Evolutionary conservation across 2,329 filamentous ascomycete genomes (phyloP), one percentile per base, ranked within the genome.

Genomic region (Colletotrichum tabaci): DNA sequence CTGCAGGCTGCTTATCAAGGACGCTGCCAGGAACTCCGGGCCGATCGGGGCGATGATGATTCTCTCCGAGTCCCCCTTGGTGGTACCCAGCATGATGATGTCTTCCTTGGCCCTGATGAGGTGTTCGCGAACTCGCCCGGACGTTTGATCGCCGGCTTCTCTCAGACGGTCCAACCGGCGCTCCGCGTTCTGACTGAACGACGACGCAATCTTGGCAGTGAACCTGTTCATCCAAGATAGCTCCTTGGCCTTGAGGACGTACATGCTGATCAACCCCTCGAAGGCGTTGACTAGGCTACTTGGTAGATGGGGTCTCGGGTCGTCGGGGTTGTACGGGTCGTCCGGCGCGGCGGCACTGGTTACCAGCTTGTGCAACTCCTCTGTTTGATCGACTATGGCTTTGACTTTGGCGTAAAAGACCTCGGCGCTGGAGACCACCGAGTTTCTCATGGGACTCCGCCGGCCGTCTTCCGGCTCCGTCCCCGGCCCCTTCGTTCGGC

Each of bases 261-360:
- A 71, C 23, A 71, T 30, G 55, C 61, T 38, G 15, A 76, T 16
- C 9, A 76, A 49, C 44, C 69, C 52, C 61, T 74, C 68, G 35
- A 75, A 76, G 15, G 74, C 75, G 18, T 72, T 44, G 18, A 76
- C 73, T 3, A 76, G 61, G 10, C 66, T 75, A 26, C 49, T 73
- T 15, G 74, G 73, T 2, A 76, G 35, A 30, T 65, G 72, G 4
- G 72, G 69, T 18, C 66, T 64, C 42, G 16, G 30, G 26, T 38
- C 49, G 15, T 52, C 15, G 46, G 26, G 23, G 55, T 38, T 13
- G 60, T 23, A 4, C 15, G 50, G n/a, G 26, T 64, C 58, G 16
- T 38, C 42, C 23, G 49, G 13, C 16, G 52, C 47, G 18, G 40
- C 15, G n/a, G 56, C 44, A 40, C 56, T 70, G 15, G 63, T 57